Evolutionary conservation across 2,329 filamentous ascomycete genomes (phyloP), one percentile per base, ranked within the genome.

Genomic region (Cordyceps javanica): DNA sequence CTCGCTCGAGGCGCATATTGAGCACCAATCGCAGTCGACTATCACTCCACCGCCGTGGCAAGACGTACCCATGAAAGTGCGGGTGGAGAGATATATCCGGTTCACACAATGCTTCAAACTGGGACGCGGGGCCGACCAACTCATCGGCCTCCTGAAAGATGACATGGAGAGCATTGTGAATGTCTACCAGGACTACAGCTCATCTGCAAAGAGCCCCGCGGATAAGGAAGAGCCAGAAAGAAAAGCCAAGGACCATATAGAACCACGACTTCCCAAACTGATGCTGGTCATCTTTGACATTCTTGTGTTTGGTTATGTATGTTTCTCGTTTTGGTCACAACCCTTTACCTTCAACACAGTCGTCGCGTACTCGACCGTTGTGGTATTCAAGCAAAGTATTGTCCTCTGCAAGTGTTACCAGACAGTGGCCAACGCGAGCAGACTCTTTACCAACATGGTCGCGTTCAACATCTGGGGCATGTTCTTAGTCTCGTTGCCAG

Each of bases 281-380:
- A n/a, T 61, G 41, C 54, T 63, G 26, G 62, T 63, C 14, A 36
- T 60, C 21, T 60, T 63, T 21, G 62, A 63, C 39, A 46, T 62
- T 51, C 45, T 28, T 36, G 49, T 62, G 9, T 63, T 63, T 50
- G 53, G 59, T n/a, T 63, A 63, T 11, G 59, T 61, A 30, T 60
- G 59, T 52, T 63, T 61, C 42, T 63, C 62, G 3, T 62, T 62
- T 48, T 62, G 49, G 42, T 44, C 59, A 5, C 62, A 63, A 42
- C 59, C 60, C 5, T 62, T 62, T 50, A 63, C 62, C 3, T 62
- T 63, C 55, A 63, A 62, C 58, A 63, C 62, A 1, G 60, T 62
- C 0, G 58, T 61, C 6, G 62, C 62, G 14, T 63, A 62, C 23
- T 53, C 60, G 21, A 50, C 60, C 0, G 62, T 62, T 26, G 60